These are phyloP conservation scores for Raddia guianensis DNA, from an alignment of 176 grass and related monocot genomes.

Conservation along the genomic window DNA sequence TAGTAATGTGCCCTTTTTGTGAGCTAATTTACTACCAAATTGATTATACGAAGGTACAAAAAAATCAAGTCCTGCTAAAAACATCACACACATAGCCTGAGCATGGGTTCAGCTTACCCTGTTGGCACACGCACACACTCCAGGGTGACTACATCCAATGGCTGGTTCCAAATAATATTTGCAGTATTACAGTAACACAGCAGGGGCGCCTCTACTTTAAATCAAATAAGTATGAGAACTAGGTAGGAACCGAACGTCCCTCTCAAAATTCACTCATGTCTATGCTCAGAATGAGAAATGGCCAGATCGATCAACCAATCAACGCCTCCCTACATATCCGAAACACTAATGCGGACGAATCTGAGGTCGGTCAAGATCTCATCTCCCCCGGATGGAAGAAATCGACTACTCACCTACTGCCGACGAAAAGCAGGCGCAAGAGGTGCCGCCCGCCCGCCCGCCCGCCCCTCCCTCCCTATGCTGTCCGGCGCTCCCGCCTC, in stretches of 20 bases:
- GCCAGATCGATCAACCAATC: neutral
- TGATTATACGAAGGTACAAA: neutral
- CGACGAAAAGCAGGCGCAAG: neutral
- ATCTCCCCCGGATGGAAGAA: neutral
- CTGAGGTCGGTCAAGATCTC: neutral
- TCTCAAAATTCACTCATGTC: neutral
- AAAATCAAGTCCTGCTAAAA: neutral
- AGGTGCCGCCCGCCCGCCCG: neutral
- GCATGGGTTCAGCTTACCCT: neutral
- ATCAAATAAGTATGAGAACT: neutral
- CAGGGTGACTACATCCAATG: neutral
- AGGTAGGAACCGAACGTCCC: neutral
- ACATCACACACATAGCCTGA: neutral
- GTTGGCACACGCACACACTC: neutral
- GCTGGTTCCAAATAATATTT: neutral
- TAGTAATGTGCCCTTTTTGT: neutral
- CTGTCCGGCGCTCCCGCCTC: neutral
- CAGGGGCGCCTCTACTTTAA: neutral
- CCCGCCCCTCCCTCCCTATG: neutral
- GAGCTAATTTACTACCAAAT: slow-evolving; percentile 8
- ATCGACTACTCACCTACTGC: neutral
- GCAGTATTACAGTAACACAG: neutral
- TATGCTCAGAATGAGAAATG: neutral
- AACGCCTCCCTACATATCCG: neutral
- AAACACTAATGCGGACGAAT: neutral